Conservation (phyloP, 352 stramenopile species). For the Phytophthora multivora region DNA sequence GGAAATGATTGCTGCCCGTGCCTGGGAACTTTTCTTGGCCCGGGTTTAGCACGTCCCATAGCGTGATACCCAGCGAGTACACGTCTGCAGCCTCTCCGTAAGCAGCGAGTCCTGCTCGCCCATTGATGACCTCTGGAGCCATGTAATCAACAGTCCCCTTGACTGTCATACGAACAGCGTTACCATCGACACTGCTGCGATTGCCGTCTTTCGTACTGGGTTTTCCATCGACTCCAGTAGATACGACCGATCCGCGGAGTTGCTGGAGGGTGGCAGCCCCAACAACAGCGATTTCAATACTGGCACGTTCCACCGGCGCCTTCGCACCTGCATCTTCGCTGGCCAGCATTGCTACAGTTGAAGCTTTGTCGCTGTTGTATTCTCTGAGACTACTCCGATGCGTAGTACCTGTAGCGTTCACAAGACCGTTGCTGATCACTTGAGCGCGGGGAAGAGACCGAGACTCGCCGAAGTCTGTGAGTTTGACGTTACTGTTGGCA, state of each 20-base stretch:
- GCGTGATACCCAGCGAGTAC: conserved; percentile 73
- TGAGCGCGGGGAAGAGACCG: conserved; percentile 46
- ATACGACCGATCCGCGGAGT: conserved; percentile 23
- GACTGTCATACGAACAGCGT: conserved; percentile 51
- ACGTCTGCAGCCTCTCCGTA: conserved; percentile 77
- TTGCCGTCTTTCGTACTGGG: conserved; percentile 13
- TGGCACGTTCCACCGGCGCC: conserved; percentile 12
- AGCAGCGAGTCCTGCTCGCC: conserved; percentile 43
- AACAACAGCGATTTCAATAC: conserved; percentile 39
- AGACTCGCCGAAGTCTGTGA: conserved; percentile 80
- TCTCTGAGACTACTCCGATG: conserved; percentile 15
- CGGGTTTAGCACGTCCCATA: conserved; percentile 76
- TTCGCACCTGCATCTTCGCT: conserved; percentile 20
- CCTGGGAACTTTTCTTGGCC: conserved; percentile 54
- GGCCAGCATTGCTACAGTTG: conserved; percentile 32
- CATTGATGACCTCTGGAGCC: conserved; percentile 80
- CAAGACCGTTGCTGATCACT: conserved; percentile 33
- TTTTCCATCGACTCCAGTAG: conserved; percentile 13
- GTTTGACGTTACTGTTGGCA: conserved; percentile 55
- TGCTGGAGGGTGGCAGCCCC: conserved; percentile 39
- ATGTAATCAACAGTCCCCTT: conserved; percentile 82
- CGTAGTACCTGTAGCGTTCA: not conserved
- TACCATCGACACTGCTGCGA: conserved; percentile 17
- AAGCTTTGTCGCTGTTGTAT: conserved; percentile 27
- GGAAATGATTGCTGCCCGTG: conserved; percentile 58